A percentile compares a stretch with the other conserved stretches of the same genome.
These are phyloP conservation scores for Colletotrichum chrysophilum DNA, from an alignment of 2,329 filamentous ascomycete species.

Conservation along the genomic window DNA sequence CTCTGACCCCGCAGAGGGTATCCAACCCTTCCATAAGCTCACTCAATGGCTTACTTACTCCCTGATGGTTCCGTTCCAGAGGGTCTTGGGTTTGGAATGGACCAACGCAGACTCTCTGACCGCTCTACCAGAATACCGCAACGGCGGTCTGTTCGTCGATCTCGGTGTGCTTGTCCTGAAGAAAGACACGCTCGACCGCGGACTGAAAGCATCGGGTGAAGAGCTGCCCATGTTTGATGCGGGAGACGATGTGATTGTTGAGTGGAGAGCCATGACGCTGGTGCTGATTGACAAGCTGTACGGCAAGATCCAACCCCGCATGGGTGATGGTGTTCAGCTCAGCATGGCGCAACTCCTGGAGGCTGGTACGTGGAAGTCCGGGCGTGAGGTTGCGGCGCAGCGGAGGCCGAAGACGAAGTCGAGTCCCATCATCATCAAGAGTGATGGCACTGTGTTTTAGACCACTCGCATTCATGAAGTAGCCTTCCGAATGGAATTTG, in stretches of 20 bases:
- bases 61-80: constrained; percentile 89
- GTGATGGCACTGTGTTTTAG: constrained; percentile 72
- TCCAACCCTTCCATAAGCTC: constrained; percentile 91
- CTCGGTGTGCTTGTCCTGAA: constrained; percentile 83
- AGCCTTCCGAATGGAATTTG: too few relatives aligned
- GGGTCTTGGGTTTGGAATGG: constrained; percentile 80
- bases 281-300: constrained; percentile 63
- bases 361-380: constrained; percentile 66
- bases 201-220: constrained; percentile 61
- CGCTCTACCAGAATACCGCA: constrained; percentile 89
- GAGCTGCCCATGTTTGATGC: constrained; percentile 65
- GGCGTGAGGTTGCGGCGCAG: constrained; percentile 81
- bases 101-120: constrained; percentile 83
- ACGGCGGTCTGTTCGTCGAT: constrained; percentile 87
- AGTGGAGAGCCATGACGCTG: constrained; percentile 70
- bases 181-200: constrained; percentile 70
- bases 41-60: constrained; percentile 96
- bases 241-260: constrained; percentile 65
- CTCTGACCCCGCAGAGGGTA: constrained; percentile 38
- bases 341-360: constrained; percentile 57
- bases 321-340: constrained; percentile 39
- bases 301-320: constrained; percentile 45
- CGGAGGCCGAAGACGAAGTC: constrained; percentile 80
- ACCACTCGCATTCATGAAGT: background rate
- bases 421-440: constrained; percentile 81